These are phyloP conservation scores for Cladosporium cucumerinum DNA, from an alignment of 2,329 filamentous ascomycete species.

Conservation along the genomic window DNA sequence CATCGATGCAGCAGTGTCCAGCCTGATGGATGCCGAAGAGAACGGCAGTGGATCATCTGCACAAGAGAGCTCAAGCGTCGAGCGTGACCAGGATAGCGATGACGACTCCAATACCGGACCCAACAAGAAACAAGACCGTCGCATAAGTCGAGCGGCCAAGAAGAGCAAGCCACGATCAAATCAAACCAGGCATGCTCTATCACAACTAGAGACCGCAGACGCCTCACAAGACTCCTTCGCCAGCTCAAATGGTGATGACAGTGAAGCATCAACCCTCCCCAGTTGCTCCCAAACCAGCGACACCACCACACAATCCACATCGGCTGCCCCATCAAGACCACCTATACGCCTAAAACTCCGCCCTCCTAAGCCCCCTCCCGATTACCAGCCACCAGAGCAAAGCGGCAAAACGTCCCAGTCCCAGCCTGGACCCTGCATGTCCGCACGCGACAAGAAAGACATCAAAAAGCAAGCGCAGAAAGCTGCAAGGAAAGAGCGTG, in stretches of 20 bases:
- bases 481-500: conserved; percentile 39
- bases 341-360: conserved; percentile 35
- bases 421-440: conserved; percentile 35
- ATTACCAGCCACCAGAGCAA: not conserved
- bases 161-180: conserved; percentile 28
- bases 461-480: conserved; percentile 43
- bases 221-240: conserved; percentile 36
- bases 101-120: conserved; percentile 47
- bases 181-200: conserved; percentile 31
- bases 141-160: conserved; percentile 44
- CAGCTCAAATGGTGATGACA: conserved; percentile 28
- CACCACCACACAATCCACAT: conserved; percentile 3
- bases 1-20: conserved; percentile 52
- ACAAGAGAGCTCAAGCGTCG: conserved; percentile 48
- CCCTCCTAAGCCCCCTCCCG: conserved; percentile 31
- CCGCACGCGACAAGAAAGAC: conserved; percentile 38
- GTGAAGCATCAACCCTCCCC: conserved; percentile 31
- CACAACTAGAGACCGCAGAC: conserved; percentile 28
- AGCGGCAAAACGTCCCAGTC: conserved; percentile 29
- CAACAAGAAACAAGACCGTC: conserved; percentile 51
- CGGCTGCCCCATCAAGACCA: conserved; percentile 11
- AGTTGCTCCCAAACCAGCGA: conserved; percentile 25
- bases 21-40: conserved; percentile 50
- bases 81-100: conserved; percentile 51
- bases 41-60: conserved; percentile 41